Evolutionary conservation across 179 eudicot genomes (phyloP).

Genomic region (Patellifolia procumbens): DNA sequence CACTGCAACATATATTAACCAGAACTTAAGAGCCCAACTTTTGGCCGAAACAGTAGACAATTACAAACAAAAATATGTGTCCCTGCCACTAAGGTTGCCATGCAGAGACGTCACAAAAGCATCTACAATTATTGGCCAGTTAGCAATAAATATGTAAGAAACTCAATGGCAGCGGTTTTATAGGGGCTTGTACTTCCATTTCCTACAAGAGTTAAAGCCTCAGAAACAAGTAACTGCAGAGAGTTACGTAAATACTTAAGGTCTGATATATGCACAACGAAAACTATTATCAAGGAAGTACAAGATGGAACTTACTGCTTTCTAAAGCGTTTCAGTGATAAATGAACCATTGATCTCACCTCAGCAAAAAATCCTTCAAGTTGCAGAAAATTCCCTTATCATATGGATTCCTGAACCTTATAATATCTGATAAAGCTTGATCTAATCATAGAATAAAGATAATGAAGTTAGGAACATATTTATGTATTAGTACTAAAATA

Average conservation of each 20-base stretch:
- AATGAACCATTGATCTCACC: background rate
- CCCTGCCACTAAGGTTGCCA: background rate
- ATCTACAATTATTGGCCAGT: background rate
- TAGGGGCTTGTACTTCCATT: background rate
- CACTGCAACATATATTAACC: background rate
- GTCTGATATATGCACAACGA: background rate
- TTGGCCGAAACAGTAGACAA: no score
- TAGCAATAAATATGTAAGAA: background rate
- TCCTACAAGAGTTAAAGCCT: background rate
- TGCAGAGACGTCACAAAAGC: background rate
- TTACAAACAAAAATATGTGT: background rate
- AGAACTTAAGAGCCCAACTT: no score
- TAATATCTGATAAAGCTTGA: constrained; percentile 27
- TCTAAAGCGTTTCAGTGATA: background rate
- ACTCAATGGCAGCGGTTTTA: background rate
- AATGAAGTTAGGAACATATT: background rate
- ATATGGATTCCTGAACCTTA: constrained; percentile 62
- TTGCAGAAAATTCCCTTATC: constrained; percentile 54
- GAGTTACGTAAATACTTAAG: background rate
- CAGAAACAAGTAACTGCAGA: background rate
- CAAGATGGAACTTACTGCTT: constrained; percentile 5
- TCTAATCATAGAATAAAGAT: constrained; percentile 34
- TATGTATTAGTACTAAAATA: background rate
- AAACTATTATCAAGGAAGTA: background rate
- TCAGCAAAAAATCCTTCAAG: constrained; percentile 48